A percentile compares a stretch with the other conserved stretches of the same genome.
Conservation (phyloP, 345 rosid species). For the Erucastrum elatum region DNA sequence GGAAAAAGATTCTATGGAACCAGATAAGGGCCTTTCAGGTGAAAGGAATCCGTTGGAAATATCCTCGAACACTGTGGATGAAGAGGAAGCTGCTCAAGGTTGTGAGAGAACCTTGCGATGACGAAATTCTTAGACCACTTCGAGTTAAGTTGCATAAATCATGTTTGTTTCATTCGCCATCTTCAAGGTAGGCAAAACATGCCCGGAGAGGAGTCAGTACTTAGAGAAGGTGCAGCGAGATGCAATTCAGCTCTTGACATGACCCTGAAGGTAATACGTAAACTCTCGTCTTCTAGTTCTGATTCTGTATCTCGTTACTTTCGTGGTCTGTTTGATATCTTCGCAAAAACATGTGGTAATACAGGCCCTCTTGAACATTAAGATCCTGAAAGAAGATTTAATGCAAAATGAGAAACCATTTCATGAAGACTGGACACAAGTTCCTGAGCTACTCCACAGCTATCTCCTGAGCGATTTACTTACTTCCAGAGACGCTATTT, state of each 20-base stretch:
- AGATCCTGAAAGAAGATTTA: constrained; percentile 13
- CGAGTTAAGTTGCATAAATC: not conserved
- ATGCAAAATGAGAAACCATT: not conserved
- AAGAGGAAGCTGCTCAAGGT: constrained; percentile 16
- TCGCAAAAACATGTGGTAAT: not conserved
- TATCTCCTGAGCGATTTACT: not conserved
- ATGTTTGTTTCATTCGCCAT: not conserved
- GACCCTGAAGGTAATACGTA: constrained; percentile 19
- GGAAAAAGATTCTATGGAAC: not conserved
- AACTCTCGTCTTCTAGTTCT: not conserved
- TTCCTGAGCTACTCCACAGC: not conserved
- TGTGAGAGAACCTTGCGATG: not conserved
- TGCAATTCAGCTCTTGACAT: constrained; percentile 9
- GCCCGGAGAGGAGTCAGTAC: constrained; percentile 19
- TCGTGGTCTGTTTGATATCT: not conserved
- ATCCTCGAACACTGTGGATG: not conserved
- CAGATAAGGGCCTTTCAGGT: not conserved
- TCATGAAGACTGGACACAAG: not conserved
- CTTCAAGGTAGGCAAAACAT: constrained; percentile 12
- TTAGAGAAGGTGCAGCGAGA: not conserved
- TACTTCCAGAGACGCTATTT: not conserved
- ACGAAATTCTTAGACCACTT: not conserved
- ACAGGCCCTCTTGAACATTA: constrained; percentile 23
- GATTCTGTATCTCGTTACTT: not conserved
- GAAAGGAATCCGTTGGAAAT: not conserved